These are phyloP conservation scores for Punica granatum DNA, from an alignment of 345 rosid species.

Conservation along the genomic window DNA sequence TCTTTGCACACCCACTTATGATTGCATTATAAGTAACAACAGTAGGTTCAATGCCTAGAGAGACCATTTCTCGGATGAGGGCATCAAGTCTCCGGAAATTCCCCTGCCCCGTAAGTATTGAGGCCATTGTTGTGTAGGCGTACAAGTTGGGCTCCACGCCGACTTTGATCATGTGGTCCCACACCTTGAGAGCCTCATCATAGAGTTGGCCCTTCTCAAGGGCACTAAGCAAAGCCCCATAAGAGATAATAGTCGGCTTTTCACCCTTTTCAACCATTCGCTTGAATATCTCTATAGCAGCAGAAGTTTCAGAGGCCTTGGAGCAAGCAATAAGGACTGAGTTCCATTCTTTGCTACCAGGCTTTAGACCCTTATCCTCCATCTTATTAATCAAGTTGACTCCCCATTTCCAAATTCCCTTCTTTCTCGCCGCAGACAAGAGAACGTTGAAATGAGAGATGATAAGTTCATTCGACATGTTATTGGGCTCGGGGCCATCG, in stretches of 20 bases:
- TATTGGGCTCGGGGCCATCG: conserved; percentile 79
- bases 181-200: conserved; percentile 71
- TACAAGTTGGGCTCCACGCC: conserved; percentile 63
- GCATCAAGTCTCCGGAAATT: conserved; percentile 59
- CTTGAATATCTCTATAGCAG: conserved; percentile 71
- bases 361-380: conserved; percentile 85
- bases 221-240: conserved; percentile 77
- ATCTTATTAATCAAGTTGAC: conserved; percentile 66
- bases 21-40: conserved; percentile 89
- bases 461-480: conserved; percentile 57
- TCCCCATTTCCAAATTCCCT: conserved; percentile 94
- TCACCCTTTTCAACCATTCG: conserved; percentile 85
- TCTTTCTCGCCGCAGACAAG: conserved; percentile 61
- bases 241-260: conserved; percentile 80
- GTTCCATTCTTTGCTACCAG: conserved; percentile 73
- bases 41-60: conserved; percentile 55
- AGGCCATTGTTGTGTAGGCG: conserved; percentile 83
- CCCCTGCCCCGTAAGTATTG: conserved; percentile 56
- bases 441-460: conserved; percentile 69
- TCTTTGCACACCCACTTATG: conserved; percentile 59
- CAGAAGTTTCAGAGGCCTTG: conserved; percentile 70
- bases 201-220: conserved; percentile 86
- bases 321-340: conserved; percentile 91
- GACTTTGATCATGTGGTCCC: conserved; percentile 89
- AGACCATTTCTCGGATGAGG: conserved; percentile 56